These are phyloP conservation scores for Suillus brevipes DNA, from an alignment of 768 basidiomycete species.

Conservation along the genomic window DNA sequence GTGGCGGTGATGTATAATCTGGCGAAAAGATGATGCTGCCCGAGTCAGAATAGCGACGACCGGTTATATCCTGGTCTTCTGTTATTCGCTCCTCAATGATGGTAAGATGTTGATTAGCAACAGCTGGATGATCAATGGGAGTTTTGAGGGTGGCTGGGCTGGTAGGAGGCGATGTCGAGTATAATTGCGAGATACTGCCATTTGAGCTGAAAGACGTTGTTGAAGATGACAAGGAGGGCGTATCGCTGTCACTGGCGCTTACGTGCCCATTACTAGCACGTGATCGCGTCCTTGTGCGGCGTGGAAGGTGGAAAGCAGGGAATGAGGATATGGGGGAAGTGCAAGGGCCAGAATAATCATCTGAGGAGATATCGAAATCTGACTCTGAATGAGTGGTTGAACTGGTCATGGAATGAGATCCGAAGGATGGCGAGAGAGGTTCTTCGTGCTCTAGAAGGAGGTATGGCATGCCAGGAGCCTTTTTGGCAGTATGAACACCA, in stretches of 20 bases:
- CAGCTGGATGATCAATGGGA: slow-evolving; percentile 30
- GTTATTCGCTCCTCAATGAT: slow-evolving; percentile 40
- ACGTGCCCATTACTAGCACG: slow-evolving; percentile 28
- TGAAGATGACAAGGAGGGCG: slow-evolving; percentile 50
- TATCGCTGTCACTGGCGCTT: slow-evolving; percentile 42
- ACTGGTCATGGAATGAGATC: slow-evolving; percentile 17
- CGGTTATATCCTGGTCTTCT: slow-evolving; percentile 18
- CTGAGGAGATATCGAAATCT: slow-evolving; percentile 33
- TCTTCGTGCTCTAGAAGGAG: slow-evolving; percentile 35
- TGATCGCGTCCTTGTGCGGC: slow-evolving; percentile 29
- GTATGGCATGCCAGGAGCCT: slow-evolving; percentile 14
- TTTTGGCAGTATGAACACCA: slow-evolving; percentile 11
- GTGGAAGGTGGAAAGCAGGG: slow-evolving; percentile 36
- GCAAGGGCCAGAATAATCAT: slow-evolving; percentile 28
- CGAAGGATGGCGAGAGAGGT: slow-evolving; percentile 27
- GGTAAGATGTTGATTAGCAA: slow-evolving; percentile 28
- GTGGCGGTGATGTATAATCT: slow-evolving; percentile 1
- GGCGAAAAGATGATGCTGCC: slow-evolving; percentile 26
- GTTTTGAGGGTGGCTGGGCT: slow-evolving; percentile 34
- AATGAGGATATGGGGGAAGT: slow-evolving; percentile 19
- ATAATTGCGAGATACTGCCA: slow-evolving; percentile 29
- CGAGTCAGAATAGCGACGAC: slow-evolving; percentile 19
- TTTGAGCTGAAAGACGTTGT: slow-evolving; percentile 39
- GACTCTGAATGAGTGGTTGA: slow-evolving; percentile 32
- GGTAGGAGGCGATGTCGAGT: slow-evolving; percentile 31